Evolutionary conservation across 176 grass and related monocot species (phyloP).

Genomic region (Canna indica): DNA sequence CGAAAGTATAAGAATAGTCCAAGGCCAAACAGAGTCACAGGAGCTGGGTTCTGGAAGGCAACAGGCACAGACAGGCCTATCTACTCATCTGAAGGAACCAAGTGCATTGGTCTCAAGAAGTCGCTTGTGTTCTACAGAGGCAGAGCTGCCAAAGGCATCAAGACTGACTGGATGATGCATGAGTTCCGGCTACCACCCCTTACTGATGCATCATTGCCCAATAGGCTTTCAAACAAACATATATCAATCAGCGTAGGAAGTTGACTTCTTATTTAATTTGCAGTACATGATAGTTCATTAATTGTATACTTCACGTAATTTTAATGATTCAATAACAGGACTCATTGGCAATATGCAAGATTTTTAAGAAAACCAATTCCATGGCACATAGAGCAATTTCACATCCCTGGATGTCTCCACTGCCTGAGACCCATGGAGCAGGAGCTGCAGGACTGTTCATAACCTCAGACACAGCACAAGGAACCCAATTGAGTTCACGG

Average conservation of each 20-base stretch:
- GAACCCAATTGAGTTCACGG: slow-evolving; percentile 34
- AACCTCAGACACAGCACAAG: slow-evolving; percentile 17
- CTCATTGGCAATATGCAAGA: slow-evolving; percentile 85
- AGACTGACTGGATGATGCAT: slow-evolving; percentile 99
- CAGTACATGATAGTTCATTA: not conserved
- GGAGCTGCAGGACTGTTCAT: slow-evolving; percentile 32
- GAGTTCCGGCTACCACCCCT: slow-evolving; percentile 76
- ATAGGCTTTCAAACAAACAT: slow-evolving; percentile 64
- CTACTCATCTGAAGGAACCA: slow-evolving; percentile 72
- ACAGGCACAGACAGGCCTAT: slow-evolving; percentile 92
- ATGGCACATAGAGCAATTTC: slow-evolving; percentile 61
- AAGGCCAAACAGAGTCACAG: slow-evolving; percentile 84
- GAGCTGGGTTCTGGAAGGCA: slow-evolving; percentile 94
- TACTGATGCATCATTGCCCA: slow-evolving; percentile 37
- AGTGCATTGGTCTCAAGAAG: slow-evolving; percentile 95
- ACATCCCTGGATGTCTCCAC: slow-evolving; percentile 50
- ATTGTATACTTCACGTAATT: not conserved
- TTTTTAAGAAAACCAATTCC: slow-evolving; percentile 88
- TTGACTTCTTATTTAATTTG: not conserved
- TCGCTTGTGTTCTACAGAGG: slow-evolving; percentile 96
- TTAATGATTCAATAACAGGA: slow-evolving; percentile 44
- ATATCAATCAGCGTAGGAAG: slow-evolving; percentile 67
- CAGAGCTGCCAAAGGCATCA: slow-evolving; percentile 89
- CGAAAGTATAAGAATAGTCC: slow-evolving; percentile 93
- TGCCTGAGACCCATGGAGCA: slow-evolving; percentile 35